These are phyloP conservation scores for Crucibulum laeve DNA, from an alignment of 768 basidiomycete species.

Conservation along the genomic window DNA sequence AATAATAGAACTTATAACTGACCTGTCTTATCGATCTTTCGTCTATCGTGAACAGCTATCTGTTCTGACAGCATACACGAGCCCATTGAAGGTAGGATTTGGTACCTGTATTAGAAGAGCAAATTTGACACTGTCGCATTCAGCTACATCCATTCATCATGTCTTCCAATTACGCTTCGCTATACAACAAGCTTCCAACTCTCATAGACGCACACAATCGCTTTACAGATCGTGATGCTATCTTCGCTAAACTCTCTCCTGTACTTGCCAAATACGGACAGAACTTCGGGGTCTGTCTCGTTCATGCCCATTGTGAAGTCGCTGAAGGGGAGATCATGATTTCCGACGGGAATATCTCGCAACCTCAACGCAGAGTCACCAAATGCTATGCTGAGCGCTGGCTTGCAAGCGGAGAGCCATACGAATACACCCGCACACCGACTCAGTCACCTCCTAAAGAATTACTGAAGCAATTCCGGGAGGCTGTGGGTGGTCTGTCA, in stretches of 20 bases:
- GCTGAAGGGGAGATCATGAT: slow-evolving; percentile 10
- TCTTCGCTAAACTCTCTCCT: background rate
- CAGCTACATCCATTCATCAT: too few species aligned
- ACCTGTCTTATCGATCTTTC: too few species aligned
- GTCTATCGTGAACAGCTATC: too few species aligned
- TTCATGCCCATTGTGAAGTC: slow-evolving; percentile 9
- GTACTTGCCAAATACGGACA: background rate
- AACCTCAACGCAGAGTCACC: slow-evolving; percentile 2
- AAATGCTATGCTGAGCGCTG: background rate
- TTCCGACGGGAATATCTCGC: slow-evolving; percentile 5
- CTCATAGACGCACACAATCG: background rate
- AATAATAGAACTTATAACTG: too few species aligned
- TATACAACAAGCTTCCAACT: background rate
- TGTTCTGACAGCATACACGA: too few species aligned
- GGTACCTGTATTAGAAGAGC: too few species aligned
- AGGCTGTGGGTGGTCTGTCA: too few species aligned
- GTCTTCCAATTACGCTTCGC: background rate
- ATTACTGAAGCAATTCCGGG: background rate
- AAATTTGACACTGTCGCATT: too few species aligned
- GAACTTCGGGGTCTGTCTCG: slow-evolving; percentile 8
- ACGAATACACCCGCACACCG: background rate
- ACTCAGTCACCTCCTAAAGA: background rate
- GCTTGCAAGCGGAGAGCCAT: background rate
- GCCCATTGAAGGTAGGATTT: too few species aligned
- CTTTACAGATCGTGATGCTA: background rate